A percentile compares a stretch with the other conserved stretches of the same genome.
phyloP scores from a whole-genome alignment of 352 stramenopile species.

The Globisporangium radiosum region DNA sequence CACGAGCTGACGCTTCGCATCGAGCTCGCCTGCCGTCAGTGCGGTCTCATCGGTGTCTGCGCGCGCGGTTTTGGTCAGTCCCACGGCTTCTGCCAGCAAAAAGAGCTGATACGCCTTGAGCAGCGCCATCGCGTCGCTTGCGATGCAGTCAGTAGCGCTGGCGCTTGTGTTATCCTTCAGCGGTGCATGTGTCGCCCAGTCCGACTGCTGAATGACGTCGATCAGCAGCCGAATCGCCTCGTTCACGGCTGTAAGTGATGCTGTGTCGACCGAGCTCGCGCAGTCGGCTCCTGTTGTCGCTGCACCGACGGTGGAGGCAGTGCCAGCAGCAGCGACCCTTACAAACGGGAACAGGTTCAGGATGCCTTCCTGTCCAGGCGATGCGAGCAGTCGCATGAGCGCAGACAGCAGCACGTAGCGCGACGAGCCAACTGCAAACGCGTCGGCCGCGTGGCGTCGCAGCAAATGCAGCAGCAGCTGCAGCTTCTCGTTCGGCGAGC shows the following conservation, averaged over 20 bases:
- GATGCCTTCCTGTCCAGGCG: slow-evolving; percentile 54
- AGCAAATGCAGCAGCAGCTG: slow-evolving; percentile 63
- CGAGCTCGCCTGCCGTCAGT: slow-evolving; percentile 1
- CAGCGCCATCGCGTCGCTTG: slow-evolving; percentile 33
- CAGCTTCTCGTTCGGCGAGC: slow-evolving; percentile 49
- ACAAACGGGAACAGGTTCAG: slow-evolving; percentile 55
- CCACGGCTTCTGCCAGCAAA: slow-evolving; percentile 65
- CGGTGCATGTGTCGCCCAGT: neutral
- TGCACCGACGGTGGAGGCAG: too few species aligned
- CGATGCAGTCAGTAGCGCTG: slow-evolving; percentile 15
- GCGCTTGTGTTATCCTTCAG: neutral
- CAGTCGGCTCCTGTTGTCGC: too few species aligned
- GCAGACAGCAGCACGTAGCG: slow-evolving; percentile 51
- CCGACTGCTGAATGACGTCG: slow-evolving; percentile 18
- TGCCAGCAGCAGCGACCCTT: neutral
- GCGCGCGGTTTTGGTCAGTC: slow-evolving; percentile 43
- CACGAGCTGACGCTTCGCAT: slow-evolving; percentile 34
- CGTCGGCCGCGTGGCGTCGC: slow-evolving; percentile 23
- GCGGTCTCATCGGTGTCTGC: slow-evolving; percentile 5
- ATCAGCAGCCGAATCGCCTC: slow-evolving; percentile 38
- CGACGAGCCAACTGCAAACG: slow-evolving; percentile 28
- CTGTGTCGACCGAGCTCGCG: neutral
- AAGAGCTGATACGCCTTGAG: slow-evolving; percentile 76
- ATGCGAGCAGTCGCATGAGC: slow-evolving; percentile 44
- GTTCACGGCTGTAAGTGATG: slow-evolving; percentile 16